Evolutionary conservation across 208 protist genomes (phyloP), one percentile per base, ranked within the genome.

Genomic region (Crithidia mellificae): DNA sequence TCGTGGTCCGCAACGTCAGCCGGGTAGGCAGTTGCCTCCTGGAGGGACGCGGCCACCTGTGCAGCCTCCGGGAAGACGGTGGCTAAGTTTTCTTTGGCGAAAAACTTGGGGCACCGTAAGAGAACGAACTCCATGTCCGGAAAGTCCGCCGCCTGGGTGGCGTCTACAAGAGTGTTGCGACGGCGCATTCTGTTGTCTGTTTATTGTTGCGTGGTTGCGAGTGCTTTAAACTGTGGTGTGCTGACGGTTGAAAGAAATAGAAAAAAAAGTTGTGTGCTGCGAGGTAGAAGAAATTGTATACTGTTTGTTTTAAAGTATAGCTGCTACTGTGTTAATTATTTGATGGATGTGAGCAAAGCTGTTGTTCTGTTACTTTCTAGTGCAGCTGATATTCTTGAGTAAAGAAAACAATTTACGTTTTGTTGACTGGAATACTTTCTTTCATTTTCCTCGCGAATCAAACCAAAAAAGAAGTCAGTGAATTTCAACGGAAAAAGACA

Each of bases 121-220:
- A 87, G 63, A 5, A 79, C 74, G 36, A 61, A 72, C 68, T 87
- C 81, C 39, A 84, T 69, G 25, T 68, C 57, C 0, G 70, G 32
- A 20, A 63, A 72, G 2, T 7, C 51, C 5, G 43, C 22, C 57
- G 66, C 36, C 44, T 55, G 62, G 30, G 56, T 44, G 2, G 53
- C 24, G 22, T 64, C 51, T 2, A 77, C 49, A 14, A 78, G 52
- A 8, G 63, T 50, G 32, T 69, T 55, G 36, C 63, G 63, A 17
- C 68, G 68, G 15, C 68, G 68, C 68, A 74, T 59, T 66, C 2
- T n/a, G 5, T 20, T 38, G 2, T 41, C 17, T n/a, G n/a, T 2
- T 58, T 9, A 1, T 25, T 19, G 20, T 43, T 38, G 34, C 34
- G 7, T 38, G n/a, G n/a, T 38, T 38, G 34, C 11, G 11, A 38